These are phyloP conservation scores for Neonectria magnoliae DNA, from an alignment of 2,329 filamentous ascomycete species.

Conservation along the genomic window DNA sequence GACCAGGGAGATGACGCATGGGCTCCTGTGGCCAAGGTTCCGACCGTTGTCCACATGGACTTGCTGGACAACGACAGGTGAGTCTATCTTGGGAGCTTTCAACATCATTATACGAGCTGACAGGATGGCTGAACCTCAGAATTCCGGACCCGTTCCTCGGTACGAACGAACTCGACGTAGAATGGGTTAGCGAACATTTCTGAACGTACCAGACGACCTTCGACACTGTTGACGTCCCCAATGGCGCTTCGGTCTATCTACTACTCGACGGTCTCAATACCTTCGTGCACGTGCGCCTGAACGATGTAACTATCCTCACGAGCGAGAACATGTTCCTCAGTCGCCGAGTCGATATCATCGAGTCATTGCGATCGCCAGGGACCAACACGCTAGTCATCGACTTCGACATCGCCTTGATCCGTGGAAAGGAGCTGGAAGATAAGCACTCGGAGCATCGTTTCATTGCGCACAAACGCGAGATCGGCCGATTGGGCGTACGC, in stretches of 20 bases:
- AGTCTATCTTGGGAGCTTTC: too few species aligned
- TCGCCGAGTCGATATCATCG: slow-evolving; percentile 73
- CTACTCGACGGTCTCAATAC: slow-evolving; percentile 85
- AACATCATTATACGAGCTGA: background rate
- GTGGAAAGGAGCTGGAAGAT: slow-evolving; percentile 70
- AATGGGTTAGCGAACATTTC: slow-evolving; percentile 77
- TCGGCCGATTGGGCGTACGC: slow-evolving; percentile 66
- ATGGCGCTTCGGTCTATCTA: slow-evolving; percentile 63
- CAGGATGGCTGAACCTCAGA: background rate
- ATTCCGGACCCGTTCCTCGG: slow-evolving; percentile 78
- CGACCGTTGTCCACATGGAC: slow-evolving; percentile 74
- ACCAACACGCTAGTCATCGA: slow-evolving; percentile 70
- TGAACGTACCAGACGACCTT: slow-evolving; percentile 78
- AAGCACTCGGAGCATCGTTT: slow-evolving; percentile 69
- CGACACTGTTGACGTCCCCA: slow-evolving; percentile 52
- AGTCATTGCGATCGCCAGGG: slow-evolving; percentile 54
- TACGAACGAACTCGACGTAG: slow-evolving; percentile 77
- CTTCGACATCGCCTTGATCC: slow-evolving; percentile 72
- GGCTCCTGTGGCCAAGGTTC: slow-evolving; percentile 69
- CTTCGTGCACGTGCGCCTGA: slow-evolving; percentile 76
- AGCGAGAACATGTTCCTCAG: slow-evolving; percentile 84
- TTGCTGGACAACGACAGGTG: slow-evolving; percentile 66
- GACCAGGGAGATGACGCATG: slow-evolving; percentile 61
- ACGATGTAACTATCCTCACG: slow-evolving; percentile 73
- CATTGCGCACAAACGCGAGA: slow-evolving; percentile 74